A percentile compares a stretch with the other conserved stretches of the same genome.
phyloP scores from a whole-genome alignment of 106 monocot species.

The Phalaenopsis aphrodite region DNA sequence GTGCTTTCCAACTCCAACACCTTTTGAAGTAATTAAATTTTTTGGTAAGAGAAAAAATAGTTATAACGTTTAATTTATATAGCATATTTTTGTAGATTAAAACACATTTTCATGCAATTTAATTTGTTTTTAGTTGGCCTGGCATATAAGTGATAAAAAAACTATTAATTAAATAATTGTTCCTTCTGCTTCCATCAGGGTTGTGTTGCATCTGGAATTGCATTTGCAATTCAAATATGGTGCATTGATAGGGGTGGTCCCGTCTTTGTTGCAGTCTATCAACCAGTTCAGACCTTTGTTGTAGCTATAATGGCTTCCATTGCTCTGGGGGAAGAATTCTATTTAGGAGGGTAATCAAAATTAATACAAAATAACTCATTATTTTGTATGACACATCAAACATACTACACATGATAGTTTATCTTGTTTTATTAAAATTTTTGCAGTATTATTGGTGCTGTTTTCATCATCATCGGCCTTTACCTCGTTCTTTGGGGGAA shows the following conservation, averaged over 20 bases:
- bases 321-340: slow-evolving; percentile 80
- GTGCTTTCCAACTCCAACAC: no score
- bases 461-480: slow-evolving; percentile 66
- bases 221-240: slow-evolving; percentile 98
- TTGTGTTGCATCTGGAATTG: slow-evolving; percentile 84
- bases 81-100: not conserved
- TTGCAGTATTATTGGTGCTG: slow-evolving; percentile 81
- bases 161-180: not conserved
- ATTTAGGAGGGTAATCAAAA: slow-evolving; percentile 64
- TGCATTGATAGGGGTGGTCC: slow-evolving; percentile 98
- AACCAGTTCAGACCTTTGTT: slow-evolving; percentile 88
- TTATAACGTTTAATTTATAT: no score
- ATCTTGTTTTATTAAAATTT: not conserved
- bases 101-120: not conserved
- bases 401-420: not conserved
- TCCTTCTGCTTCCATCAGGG: slow-evolving; percentile 40
- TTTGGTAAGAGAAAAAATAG: no score
- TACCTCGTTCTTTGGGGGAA: slow-evolving; percentile 93
- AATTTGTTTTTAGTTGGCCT: not conserved
- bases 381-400: not conserved
- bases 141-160: not conserved
- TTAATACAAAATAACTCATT: not conserved
- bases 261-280: slow-evolving; percentile 96
- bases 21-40: no score
- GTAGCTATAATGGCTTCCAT: slow-evolving; percentile 92